Evolutionary conservation across 1,139 yeast genomes (phyloP), one percentile per base, ranked within the genome.

Genomic region (Lodderomyces beijingensis): DNA sequence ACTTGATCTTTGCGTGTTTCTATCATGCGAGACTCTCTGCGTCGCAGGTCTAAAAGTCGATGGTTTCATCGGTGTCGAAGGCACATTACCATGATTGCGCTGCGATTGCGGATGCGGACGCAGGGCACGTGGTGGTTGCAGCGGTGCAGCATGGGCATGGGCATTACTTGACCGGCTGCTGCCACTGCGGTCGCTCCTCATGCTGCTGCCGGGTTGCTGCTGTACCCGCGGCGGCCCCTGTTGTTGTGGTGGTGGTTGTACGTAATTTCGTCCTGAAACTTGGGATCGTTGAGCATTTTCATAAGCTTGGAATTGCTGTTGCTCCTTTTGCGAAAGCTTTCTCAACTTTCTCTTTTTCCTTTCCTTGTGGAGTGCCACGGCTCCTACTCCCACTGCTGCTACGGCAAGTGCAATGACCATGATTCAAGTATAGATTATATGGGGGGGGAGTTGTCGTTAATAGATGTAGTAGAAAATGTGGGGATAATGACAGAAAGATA

Each of bases 1-100:
- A 10, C 24, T 16, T 30, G 22, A 11, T 16, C 15, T 18, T 12
- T 8, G 27, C n/a, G 7, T 20, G 17, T 20, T 12, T 19, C 22
- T 18, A 31, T n/a, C 38, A 27, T n/a, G 40, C n/a, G 40, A 5
- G 8, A 7, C 18, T 4, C 27, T 29, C 26, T 22, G 20, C 15
- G 11, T 19, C 16, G 22, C 16, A 23, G 25, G 15, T 20, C 4
- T 29, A 20, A 18, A 27, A 12, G n/a, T 22, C 13, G 11, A 11
- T 17, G 11, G 30, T 18, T 9, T 16, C 11, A 18, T 19, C 14
- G 4, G 18, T 15, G 23, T 11, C 4, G 14, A 30, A 17, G 16
- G 31, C 20, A 24, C 25, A 26, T 22, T 34, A 28, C 14, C 23
- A 22, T 9, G 23, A 28, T 14, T 30, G 30, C 21, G 16, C 9